Base-by-base conservation (phyloP, 2,329 filamentous ascomycete genomes). In the Arthrobotrys sinensis region DNA sequence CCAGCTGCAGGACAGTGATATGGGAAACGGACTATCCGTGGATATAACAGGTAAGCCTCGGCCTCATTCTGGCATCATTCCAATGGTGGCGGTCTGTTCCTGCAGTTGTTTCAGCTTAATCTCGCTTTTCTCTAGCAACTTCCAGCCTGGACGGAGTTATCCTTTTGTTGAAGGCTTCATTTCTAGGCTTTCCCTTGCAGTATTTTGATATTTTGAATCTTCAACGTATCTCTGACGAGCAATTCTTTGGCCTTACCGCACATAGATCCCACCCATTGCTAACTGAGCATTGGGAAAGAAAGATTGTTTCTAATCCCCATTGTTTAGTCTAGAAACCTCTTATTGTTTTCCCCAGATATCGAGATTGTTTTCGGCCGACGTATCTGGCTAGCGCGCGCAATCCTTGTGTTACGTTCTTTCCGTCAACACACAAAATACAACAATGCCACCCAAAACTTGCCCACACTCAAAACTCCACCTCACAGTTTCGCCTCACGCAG, bases 71-170 rank as follows among this genome's bases (percentile, higher is more conserved):
- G 40, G 36, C 40, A 21, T 34, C 60, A 64, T 64, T 19, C 24
- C 40, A 48, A 21, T 48, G 24, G 43, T 40, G 6, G 10, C 16
- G 1, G n/a, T 12, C 40, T 64, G 60, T 46, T 46, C 60, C 60
- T 64, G 24, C 38, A 60, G 36, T 21, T 64, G 45, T 46, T 38
- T 46, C 68, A 65, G 50, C 55, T 45, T 64, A 46, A 43, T 65
- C 46, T 72, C 60, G 43, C 38, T 64, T 64, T 48, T 65, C 68
- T 65, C 48, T 72, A 65, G 68, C 68, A 72, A 72, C 60, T 43
- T 10, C 11, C 16, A 60, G 6, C 14, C 36, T 43, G 12, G 19
- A 3, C 55, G 34, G 36, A 60, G 55, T 43, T 60, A 43, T 28
- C 36, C 36, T 14, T 52, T 52, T n/a, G 36, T 38, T 38, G 36